Base-by-base conservation (phyloP, 495 filamentous ascomycete species). In the Hyaloscypha hepaticicola region DNA sequence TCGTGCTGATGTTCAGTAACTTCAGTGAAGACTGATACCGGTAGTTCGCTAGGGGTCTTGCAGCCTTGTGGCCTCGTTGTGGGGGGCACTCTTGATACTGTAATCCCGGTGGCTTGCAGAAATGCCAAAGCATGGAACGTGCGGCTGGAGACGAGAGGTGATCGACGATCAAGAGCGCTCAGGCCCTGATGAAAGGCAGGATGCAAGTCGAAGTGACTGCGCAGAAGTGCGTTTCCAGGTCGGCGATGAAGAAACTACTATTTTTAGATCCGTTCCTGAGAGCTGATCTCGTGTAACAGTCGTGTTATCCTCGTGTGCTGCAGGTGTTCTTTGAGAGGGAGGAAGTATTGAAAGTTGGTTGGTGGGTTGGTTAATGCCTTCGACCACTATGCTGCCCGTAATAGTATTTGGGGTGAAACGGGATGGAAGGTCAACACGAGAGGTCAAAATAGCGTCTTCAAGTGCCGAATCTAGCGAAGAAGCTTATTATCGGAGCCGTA, bases 51-150 rank as follows among this genome's bases (percentile, higher is more conserved):
- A n/a, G n/a, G n/a, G n/a, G n/a, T n/a, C n/a, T n/a, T n/a, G n/a
- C n/a, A n/a, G 38, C 38, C 38, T 45, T 45, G 38, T 45, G 38
- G 38, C 0, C 38, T 19, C 16, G 1, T 9, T 0, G 38, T 45
- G 38, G 12, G 38, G 38, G 1, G 38, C 1, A 45, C 19, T 34
- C 5, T 34, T 5, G 38, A 4, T 9, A 45, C 19, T 45, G 38
- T 56, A 29, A 16, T 21, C 25, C 53, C 53, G 53, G 53, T 29
- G 53, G 53, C 53, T 31, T 56, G 53, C 53, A 56, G 7, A 16
- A 51, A 16, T 14, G 11, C 38, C 38, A 45, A 2, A 45, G 31
- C 11, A 45, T 9, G 9, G 38, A 45, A 16, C 38, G 38, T 45
- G 38, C 38, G 16, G 38, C 38, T 45, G 38, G 38, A 16, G 19